These are phyloP conservation scores for Hura crepitans DNA, from an alignment of 441 rosid species.

Conservation along the genomic window DNA sequence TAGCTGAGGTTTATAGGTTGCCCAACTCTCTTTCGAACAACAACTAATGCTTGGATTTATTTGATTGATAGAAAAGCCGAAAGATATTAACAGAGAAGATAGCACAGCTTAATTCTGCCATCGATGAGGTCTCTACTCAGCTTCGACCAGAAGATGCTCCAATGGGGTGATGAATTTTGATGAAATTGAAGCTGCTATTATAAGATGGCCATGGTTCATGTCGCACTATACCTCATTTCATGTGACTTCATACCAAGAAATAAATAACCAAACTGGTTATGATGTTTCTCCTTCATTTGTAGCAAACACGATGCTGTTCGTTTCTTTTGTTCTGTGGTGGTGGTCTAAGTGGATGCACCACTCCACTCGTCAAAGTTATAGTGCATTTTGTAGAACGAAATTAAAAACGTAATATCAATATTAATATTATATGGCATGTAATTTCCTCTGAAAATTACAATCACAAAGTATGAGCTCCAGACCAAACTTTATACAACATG, in stretches of 20 bases:
- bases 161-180: constrained; percentile 51
- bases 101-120: constrained; percentile 48
- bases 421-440: too few species aligned
- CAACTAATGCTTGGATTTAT: constrained; percentile 6
- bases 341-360: constrained; percentile 6
- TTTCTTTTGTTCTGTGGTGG: constrained; percentile 18
- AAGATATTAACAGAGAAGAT: constrained; percentile 45
- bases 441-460: too few species aligned
- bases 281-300: constrained; percentile 2
- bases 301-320: background rate
- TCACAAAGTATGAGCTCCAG: too few species aligned
- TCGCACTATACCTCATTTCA: constrained; percentile 18
- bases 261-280: constrained; percentile 21
- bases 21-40: background rate
- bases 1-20: background rate
- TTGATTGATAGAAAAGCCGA: constrained; percentile 59
- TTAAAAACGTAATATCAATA: too few species aligned
- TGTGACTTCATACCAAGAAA: constrained; percentile 22
- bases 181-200: constrained; percentile 57
- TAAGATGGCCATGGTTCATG: constrained; percentile 30
- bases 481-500: too few species aligned
- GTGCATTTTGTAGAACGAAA: too few species aligned
- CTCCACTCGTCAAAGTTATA: too few species aligned
- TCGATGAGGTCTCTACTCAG: constrained; percentile 49
- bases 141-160: constrained; percentile 42